These are phyloP conservation scores for Flaveria sonorensis DNA, from an alignment of 129 eudicot species.

Conservation along the genomic window DNA sequence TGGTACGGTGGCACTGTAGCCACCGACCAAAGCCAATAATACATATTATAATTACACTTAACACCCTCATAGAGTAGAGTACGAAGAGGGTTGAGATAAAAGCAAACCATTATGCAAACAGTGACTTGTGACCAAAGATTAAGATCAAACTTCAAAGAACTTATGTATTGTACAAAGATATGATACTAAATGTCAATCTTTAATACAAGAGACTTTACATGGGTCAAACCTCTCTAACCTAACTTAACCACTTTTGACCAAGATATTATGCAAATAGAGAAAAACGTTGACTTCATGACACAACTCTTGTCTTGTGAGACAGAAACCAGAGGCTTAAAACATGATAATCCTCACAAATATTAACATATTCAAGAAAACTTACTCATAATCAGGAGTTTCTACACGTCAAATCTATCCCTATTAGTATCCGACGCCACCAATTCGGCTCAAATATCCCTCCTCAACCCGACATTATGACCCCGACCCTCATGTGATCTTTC, in stretches of 20 bases:
- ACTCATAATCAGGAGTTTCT: constrained; percentile 30
- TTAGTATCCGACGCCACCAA: constrained; percentile 23
- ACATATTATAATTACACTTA: too few species aligned
- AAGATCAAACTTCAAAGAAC: constrained; percentile 12
- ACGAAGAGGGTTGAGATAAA: too few species aligned
- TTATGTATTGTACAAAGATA: constrained; percentile 37
- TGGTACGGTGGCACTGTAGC: too few species aligned
- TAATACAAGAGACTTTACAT: constrained; percentile 35
- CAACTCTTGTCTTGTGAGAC: constrained; percentile 31
- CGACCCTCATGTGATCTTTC: constrained; percentile 46
- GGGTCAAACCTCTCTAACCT: constrained; percentile 17
- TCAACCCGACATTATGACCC: constrained; percentile 43
- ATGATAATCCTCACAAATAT: constrained; percentile 34
- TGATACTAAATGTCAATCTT: constrained; percentile 37
- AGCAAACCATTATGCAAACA: too few species aligned
- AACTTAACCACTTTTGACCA: constrained; percentile 11
- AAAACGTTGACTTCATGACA: neutral
- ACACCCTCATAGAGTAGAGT: too few species aligned
- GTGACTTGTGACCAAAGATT: neutral
- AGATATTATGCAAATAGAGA: constrained; percentile 7
- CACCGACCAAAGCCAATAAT: too few species aligned
- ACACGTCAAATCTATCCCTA: constrained; percentile 42
- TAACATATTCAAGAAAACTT: constrained; percentile 45
- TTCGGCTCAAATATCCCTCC: constrained; percentile 43
- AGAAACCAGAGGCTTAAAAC: constrained; percentile 18